Percentiles rank a stretch among this genome's conserved stretches.
Conservation (phyloP, 2,329 filamentous ascomycete species). For the Fusarium sp. region DNA sequence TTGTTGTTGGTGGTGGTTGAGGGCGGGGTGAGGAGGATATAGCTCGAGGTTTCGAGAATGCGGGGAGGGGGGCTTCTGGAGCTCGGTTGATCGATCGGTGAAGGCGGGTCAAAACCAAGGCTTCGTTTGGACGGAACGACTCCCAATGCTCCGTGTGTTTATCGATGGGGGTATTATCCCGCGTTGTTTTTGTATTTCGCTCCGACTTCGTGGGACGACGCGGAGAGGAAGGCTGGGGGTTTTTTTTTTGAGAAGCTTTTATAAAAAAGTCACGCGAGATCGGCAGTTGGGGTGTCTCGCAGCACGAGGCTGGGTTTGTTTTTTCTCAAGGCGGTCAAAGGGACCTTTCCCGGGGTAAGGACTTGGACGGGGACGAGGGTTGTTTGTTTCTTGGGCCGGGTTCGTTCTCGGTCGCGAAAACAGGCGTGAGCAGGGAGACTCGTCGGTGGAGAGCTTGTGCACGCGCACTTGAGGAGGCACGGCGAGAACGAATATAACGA, state of each 20-base stretch:
- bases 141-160: conserved; percentile 13
- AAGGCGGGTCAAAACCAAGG: conserved; percentile 26
- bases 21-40: background rate
- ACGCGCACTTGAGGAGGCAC: background rate
- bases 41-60: conserved; percentile 29
- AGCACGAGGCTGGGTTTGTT: conserved; percentile 34
- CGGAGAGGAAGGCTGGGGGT: background rate
- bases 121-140: conserved; percentile 16
- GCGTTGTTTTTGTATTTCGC: background rate
- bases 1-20: conserved; percentile 1
- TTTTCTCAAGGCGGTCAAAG: conserved; percentile 40
- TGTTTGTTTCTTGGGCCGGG: conserved; percentile 19
- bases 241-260: conserved; percentile 15
- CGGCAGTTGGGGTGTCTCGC: conserved; percentile 28
- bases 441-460: background rate
- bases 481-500: conserved; percentile 3
- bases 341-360: conserved; percentile 41
- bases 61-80: conserved; percentile 33
- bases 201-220: conserved; percentile 3
- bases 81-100: conserved; percentile 39
- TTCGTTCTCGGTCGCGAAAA: conserved; percentile 9
- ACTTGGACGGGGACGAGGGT: conserved; percentile 38
- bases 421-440: conserved; percentile 2
- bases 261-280: conserved; percentile 40
- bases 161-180: background rate